Conservation (phyloP, 768 basidiomycete genomes). For the Mycena floridula region DNA sequence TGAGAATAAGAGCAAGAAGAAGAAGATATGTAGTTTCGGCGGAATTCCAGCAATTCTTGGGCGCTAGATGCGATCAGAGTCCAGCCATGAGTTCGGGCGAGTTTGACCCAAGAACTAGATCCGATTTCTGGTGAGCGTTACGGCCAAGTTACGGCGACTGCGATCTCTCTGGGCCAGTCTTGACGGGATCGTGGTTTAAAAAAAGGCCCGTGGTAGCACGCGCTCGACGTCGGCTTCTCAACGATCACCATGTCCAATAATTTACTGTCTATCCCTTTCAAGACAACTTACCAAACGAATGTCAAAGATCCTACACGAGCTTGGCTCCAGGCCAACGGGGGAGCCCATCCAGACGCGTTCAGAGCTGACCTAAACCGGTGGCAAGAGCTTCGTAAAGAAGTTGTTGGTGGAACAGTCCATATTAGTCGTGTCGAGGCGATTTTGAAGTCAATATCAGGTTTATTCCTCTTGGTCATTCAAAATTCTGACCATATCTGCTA, state of each 20-base stretch:
- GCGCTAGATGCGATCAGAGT: too few species aligned
- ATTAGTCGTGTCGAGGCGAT: constrained; percentile 46
- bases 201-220: too few species aligned
- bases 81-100: too few species aligned
- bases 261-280: constrained; percentile 69
- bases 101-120: too few species aligned
- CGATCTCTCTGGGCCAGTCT: too few species aligned
- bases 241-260: constrained; percentile 70
- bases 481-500: constrained; percentile 23
- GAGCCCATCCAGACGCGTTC: constrained; percentile 82
- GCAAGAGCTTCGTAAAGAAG: constrained; percentile 58
- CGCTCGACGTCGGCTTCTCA: too few species aligned
- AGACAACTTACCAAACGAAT: constrained; percentile 53
- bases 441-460: constrained; percentile 43
- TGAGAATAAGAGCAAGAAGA: too few species aligned
- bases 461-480: constrained; percentile 1
- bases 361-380: constrained; percentile 69
- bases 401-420: constrained; percentile 43
- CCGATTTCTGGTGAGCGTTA: too few species aligned
- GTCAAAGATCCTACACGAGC: constrained; percentile 50
- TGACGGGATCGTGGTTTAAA: too few species aligned
- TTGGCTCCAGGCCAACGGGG: constrained; percentile 64
- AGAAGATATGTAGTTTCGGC: too few species aligned
- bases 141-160: too few species aligned
- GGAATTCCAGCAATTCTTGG: too few species aligned